Evolutionary conservation across 176 grass and related monocot genomes (phyloP).

Genomic region (Avena atlantica): DNA sequence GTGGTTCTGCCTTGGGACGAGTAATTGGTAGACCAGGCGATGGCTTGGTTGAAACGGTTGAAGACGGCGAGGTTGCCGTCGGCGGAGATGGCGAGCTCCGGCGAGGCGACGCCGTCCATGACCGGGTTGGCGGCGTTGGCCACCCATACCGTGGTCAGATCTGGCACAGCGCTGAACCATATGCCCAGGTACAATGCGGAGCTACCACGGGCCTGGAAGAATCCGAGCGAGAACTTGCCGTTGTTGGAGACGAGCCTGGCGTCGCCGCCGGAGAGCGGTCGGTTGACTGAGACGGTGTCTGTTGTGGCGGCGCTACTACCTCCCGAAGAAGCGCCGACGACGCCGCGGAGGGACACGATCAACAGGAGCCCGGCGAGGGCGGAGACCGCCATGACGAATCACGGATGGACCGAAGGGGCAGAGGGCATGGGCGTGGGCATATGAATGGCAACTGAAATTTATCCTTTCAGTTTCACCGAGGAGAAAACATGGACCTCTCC

Average conservation of each 20-base stretch:
- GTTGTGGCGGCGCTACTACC: neutral
- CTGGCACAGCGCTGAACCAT: constrained; percentile 53
- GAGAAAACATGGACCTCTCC: neutral
- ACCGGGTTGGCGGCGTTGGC: constrained; percentile 44
- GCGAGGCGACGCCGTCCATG: constrained; percentile 5
- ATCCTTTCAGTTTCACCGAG: neutral
- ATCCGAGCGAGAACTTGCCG: constrained; percentile 55
- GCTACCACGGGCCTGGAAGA: constrained; percentile 35
- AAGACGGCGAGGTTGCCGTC: constrained; percentile 42
- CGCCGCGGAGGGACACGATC: neutral
- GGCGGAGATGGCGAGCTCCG: constrained; percentile 43
- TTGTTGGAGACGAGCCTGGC: constrained; percentile 42
- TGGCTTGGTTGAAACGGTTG: neutral
- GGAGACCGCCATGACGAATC: neutral
- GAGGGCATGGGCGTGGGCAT: neutral
- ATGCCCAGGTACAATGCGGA: constrained; percentile 51
- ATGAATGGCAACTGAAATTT: neutral
- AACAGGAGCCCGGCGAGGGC: neutral
- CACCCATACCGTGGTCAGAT: constrained; percentile 43
- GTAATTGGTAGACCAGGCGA: constrained; percentile 43
- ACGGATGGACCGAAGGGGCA: neutral
- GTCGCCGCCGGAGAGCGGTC: constrained; percentile 1
- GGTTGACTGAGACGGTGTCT: constrained; percentile 32
- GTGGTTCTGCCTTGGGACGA: neutral
- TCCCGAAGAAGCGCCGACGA: neutral